Evolutionary conservation across 768 basidiomycete species (phyloP).

Genomic region (Suillus cothurnatus): DNA sequence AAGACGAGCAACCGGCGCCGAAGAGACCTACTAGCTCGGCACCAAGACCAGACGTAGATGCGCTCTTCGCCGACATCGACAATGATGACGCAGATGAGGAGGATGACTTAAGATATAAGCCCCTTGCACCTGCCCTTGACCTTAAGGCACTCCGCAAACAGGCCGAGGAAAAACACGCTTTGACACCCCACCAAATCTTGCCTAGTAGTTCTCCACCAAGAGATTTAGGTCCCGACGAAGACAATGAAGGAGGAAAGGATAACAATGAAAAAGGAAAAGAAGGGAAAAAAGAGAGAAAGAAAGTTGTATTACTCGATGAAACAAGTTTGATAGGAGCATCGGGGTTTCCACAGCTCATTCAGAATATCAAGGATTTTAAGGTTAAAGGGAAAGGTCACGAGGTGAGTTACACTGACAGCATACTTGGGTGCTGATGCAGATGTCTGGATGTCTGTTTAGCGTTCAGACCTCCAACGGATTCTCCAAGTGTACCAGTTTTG

Average conservation of each 20-base stretch:
- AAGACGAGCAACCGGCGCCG: slow-evolving; percentile 41
- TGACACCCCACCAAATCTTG: slow-evolving; percentile 48
- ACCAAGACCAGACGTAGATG: slow-evolving; percentile 37
- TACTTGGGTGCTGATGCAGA: background rate
- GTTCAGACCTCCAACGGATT: slow-evolving; percentile 77
- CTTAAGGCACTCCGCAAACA: slow-evolving; percentile 54
- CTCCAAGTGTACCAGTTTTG: slow-evolving; percentile 91
- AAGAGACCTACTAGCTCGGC: slow-evolving; percentile 25
- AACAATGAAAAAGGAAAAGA: slow-evolving; percentile 21
- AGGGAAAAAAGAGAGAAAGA: slow-evolving; percentile 33
- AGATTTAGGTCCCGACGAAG: slow-evolving; percentile 28
- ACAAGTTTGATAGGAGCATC: slow-evolving; percentile 66
- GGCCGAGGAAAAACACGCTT: slow-evolving; percentile 51
- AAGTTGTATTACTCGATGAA: slow-evolving; percentile 69
- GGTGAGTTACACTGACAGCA: slow-evolving; percentile 42
- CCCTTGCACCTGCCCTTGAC: slow-evolving; percentile 54
- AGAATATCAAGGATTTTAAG: slow-evolving; percentile 76
- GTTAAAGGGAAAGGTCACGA: slow-evolving; percentile 92
- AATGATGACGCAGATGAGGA: slow-evolving; percentile 49
- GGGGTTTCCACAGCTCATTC: slow-evolving; percentile 82
- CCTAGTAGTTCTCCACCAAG: slow-evolving; percentile 49
- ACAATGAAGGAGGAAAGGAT: slow-evolving; percentile 16
- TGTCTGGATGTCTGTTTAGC: slow-evolving; percentile 41
- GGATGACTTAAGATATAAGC: slow-evolving; percentile 43
- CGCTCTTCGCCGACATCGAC: slow-evolving; percentile 50